These are phyloP conservation scores for Xylaria acuta DNA, from an alignment of 495 filamentous ascomycete genomes.

Conservation along the genomic window DNA sequence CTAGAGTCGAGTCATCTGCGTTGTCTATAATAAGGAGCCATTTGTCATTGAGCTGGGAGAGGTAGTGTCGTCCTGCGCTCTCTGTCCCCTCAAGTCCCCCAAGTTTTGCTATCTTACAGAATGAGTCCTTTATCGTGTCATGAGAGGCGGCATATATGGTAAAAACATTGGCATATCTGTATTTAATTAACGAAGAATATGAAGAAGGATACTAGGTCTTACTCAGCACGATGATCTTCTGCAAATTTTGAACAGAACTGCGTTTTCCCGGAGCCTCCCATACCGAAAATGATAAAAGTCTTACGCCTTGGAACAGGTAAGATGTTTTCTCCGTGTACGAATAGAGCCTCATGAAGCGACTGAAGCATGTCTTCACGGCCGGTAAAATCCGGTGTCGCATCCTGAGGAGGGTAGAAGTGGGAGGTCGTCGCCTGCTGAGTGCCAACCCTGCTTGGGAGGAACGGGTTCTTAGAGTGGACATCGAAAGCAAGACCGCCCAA, in stretches of 20 bases:
- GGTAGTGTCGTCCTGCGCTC: not conserved
- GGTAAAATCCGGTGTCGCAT: constrained; percentile 6
- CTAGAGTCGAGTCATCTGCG: not conserved
- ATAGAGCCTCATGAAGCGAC: not conserved
- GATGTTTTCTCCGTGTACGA: not conserved
- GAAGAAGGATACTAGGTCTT: not conserved
- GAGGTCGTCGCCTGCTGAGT: not conserved
- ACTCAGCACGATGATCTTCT: constrained; percentile 5
- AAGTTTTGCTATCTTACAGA: constrained; percentile 7
- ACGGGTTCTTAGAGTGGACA: not conserved
- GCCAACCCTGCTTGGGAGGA: not conserved
- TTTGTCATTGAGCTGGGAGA: not conserved
- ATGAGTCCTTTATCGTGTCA: not conserved
- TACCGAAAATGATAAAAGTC: constrained; percentile 3
- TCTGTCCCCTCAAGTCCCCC: constrained; percentile 4
- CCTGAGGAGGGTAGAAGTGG: constrained; percentile 1
- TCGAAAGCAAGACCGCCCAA: not conserved
- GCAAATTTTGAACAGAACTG: constrained; percentile 5
- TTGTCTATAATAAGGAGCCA: constrained; percentile 6
- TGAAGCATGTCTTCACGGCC: constrained; percentile 2
- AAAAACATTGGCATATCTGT: not conserved
- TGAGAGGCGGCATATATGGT: not conserved
- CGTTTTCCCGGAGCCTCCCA: constrained; percentile 6
- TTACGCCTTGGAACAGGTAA: not conserved
- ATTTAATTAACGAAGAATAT: not conserved